Base-by-base conservation (phyloP, 2,329 filamentous ascomycete genomes). In the Diaporthe batatas region DNA sequence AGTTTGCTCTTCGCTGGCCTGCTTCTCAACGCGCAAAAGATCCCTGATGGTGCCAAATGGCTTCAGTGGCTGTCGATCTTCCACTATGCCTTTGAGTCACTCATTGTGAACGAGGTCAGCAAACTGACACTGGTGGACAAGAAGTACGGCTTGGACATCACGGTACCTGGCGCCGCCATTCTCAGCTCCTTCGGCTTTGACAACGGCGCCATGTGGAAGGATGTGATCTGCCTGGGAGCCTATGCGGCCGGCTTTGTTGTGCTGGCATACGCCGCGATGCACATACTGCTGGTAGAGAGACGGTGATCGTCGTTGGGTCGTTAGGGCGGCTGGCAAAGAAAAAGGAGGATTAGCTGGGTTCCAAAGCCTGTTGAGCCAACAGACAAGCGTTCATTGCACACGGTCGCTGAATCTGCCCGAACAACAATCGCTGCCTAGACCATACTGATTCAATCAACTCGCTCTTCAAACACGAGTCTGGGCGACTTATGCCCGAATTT, bases 41-140 rank as follows among this genome's bases (percentile, higher is more conserved):
- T 98, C 69, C 96, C 96, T 1, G 87, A 90, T 65, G 90, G 94
- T 2, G 93, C 96, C 2, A 83, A 95, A 75, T 99, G 96, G 96
- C 84, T 99, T 68, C 96, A 99, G 86, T 91, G 90, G 84, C 85
- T 99, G 11, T 98, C 95, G 1, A 99, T 99, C 75, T 99, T 99
- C 88, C 96, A 99, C 81, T 99, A 97, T 80, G 96, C 93, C 6
- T 98, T 98, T 78, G 96, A 99, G 86, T 93, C 94, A 2, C 89
- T 99, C 18, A 97, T 98, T 75, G 96, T 99, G 77, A 99, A 98
- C 80, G 96, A 99, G 84, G 97, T 98, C 59, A 91, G 94, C 34
- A 94, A 94, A 78, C 86, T 99, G 55, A 96, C 93, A 0, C 89
- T 99, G 34, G 90, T 97, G 54, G 96, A 99, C 81, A 92, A 96